These are phyloP conservation scores for Penicillium riverlandense DNA, from an alignment of 495 filamentous ascomycete species.

Conservation along the genomic window DNA sequence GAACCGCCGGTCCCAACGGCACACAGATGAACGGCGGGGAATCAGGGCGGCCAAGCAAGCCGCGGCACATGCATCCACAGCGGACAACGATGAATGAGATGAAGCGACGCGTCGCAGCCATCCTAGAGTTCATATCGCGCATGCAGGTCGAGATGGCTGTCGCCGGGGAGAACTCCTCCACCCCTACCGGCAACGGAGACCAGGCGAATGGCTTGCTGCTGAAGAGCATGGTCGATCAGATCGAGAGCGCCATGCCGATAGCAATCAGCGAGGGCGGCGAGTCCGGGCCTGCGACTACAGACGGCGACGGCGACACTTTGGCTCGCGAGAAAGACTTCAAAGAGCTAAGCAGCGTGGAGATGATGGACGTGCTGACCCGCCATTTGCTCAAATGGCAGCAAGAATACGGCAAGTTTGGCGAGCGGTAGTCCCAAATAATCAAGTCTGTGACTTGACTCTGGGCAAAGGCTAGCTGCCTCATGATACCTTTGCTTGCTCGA, in stretches of 20 bases:
- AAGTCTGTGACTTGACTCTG: not conserved
- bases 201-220: constrained; percentile 28
- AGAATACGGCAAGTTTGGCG: constrained; percentile 47
- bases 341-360: constrained; percentile 62
- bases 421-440: constrained; percentile 26
- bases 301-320: constrained; percentile 19
- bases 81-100: constrained; percentile 83
- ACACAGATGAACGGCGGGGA: constrained; percentile 37
- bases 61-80: constrained; percentile 45
- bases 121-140: constrained; percentile 83
- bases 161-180: constrained; percentile 30
- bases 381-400: constrained; percentile 75
- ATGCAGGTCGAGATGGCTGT: constrained; percentile 85
- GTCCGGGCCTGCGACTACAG: constrained; percentile 22
- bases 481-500: too few relatives aligned
- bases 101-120: constrained; percentile 73
- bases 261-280: constrained; percentile 21
- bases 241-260: constrained; percentile 23
- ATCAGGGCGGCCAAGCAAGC: constrained; percentile 50
- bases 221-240: constrained; percentile 29
- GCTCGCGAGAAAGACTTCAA: constrained; percentile 50
- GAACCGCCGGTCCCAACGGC: constrained; percentile 24
- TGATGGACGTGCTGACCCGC: constrained; percentile 75
- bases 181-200: constrained; percentile 30
- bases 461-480: too few relatives aligned